These are phyloP conservation scores for Penicillium sp. DNA, from an alignment of 2,329 filamentous ascomycete genomes.

Conservation along the genomic window DNA sequence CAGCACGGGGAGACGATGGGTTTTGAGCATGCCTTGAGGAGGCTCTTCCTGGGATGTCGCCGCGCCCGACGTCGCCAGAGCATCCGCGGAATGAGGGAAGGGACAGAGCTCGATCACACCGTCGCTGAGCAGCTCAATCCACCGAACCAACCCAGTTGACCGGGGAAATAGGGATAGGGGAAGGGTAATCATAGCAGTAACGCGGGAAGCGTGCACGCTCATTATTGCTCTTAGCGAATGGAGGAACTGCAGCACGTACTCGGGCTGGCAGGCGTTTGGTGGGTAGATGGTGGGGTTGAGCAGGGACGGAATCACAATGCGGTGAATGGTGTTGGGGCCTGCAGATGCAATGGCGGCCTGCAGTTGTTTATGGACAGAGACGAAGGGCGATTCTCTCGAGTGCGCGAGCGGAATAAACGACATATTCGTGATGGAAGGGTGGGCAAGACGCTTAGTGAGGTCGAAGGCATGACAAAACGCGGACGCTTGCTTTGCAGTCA, in stretches of 20 bases:
- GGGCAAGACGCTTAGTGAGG: slow-evolving; percentile 63
- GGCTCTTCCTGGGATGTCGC: slow-evolving; percentile 65
- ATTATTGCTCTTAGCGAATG: slow-evolving; percentile 74
- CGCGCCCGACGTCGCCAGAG: slow-evolving; percentile 52
- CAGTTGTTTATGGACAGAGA: slow-evolving; percentile 60
- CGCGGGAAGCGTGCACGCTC: slow-evolving; percentile 60
- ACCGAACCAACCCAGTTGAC: slow-evolving; percentile 70
- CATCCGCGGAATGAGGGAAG: slow-evolving; percentile 61
- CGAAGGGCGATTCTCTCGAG: slow-evolving; percentile 56
- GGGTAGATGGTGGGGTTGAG: slow-evolving; percentile 84
- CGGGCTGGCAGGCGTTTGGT: slow-evolving; percentile 64
- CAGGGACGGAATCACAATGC: slow-evolving; percentile 78
- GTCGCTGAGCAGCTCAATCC: slow-evolving; percentile 81
- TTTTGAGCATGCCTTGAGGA: slow-evolving; percentile 78
- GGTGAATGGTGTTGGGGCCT: slow-evolving; percentile 64
- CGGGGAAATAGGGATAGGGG: slow-evolving; percentile 79
- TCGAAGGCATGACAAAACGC: slow-evolving; percentile 73
- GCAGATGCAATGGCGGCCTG: slow-evolving; percentile 56
- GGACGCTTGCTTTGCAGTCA: slow-evolving; percentile 36
- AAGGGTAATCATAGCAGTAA: slow-evolving; percentile 72
- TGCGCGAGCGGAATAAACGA: slow-evolving; percentile 51
- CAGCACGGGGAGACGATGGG: slow-evolving; percentile 78
- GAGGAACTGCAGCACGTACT: slow-evolving; percentile 74
- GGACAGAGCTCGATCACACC: slow-evolving; percentile 80
- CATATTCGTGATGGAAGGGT: slow-evolving; percentile 53